Percentiles rank a stretch among this genome's conserved stretches.
phyloP scores from a whole-genome alignment of 257 asterid genomes.

The Handroanthus guayacan region DNA sequence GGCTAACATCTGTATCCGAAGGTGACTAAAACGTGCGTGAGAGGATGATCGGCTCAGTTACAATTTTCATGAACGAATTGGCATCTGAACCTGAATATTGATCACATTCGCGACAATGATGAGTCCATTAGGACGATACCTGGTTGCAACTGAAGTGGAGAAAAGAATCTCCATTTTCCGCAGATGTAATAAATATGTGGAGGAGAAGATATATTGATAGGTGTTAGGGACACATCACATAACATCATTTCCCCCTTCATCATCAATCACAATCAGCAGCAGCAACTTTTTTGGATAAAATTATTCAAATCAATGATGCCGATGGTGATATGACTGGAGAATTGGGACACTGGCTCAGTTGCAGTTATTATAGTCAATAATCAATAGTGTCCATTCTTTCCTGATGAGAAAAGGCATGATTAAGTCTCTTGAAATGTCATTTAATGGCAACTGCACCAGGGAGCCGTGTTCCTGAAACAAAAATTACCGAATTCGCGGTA shows the following conservation, averaged over 20 bases:
- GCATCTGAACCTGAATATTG: not conserved
- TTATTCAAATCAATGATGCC: not conserved
- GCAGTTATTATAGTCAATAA: not conserved
- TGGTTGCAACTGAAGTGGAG: not conserved
- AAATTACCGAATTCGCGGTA: no score
- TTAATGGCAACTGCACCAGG: not conserved
- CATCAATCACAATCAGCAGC: not conserved
- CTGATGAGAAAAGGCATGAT: not conserved
- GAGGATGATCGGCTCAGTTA: not conserved
- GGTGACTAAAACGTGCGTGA: not conserved
- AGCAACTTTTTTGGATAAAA: not conserved
- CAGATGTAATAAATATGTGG: not conserved
- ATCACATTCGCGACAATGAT: not conserved
- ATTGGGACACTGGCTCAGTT: not conserved
- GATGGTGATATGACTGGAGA: not conserved
- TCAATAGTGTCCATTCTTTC: no score
- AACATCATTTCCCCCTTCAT: not conserved
- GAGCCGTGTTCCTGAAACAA: not conserved
- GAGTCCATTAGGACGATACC: not conserved
- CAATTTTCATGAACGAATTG: not conserved
- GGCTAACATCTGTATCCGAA: not conserved
- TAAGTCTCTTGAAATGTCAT: not conserved
- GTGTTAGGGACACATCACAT: not conserved
- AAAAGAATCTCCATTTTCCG: not conserved
- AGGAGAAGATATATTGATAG: not conserved